Percentiles rank a stretch among this genome's conserved stretches.
phyloP scores from a whole-genome alignment of 1,139 yeast genomes.

The Yamadazyma jaroonii region DNA sequence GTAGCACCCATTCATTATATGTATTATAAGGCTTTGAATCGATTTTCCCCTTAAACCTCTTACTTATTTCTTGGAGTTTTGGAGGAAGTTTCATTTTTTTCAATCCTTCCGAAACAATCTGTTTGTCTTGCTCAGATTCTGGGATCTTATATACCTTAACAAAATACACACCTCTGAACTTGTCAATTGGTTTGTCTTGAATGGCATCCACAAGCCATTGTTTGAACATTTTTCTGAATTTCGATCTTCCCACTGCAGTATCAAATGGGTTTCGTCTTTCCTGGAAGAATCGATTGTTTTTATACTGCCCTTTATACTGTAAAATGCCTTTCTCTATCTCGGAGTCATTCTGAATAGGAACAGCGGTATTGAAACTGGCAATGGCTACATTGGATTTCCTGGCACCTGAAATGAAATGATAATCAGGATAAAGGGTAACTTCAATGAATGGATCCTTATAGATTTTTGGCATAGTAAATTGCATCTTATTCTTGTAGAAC shows the following conservation, averaged over 20 bases:
- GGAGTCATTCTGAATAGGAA: conserved; percentile 27
- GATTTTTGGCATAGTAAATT: conserved; percentile 21
- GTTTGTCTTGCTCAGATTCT: conserved; percentile 21
- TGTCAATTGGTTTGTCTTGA: conserved; percentile 6
- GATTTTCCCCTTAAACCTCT: conserved; percentile 18
- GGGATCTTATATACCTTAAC: conserved; percentile 40
- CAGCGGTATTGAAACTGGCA: conserved; percentile 29
- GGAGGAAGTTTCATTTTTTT: not conserved
- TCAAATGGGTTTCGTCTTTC: conserved; percentile 27
- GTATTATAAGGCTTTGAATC: conserved; percentile 47
- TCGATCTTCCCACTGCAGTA: conserved; percentile 33
- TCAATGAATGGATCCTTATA: conserved; percentile 20
- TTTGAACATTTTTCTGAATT: conserved; percentile 27
- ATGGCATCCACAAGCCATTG: conserved; percentile 19
- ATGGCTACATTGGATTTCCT: conserved; percentile 42
- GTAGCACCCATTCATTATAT: conserved; percentile 44
- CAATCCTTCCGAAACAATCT: conserved; percentile 1
- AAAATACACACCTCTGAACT: conserved; percentile 42
- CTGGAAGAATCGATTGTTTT: conserved; percentile 21
- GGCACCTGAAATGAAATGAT: conserved; percentile 24
- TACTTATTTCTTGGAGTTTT: conserved; percentile 1
- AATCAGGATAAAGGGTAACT: conserved; percentile 27
- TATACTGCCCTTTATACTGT: conserved; percentile 28
- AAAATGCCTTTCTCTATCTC: conserved; percentile 20
- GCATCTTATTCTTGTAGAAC: conserved; percentile 13